Evolutionary conservation across 169 alveolate genomes (phyloP).

Genomic region (Amoebophrya sp.): DNA sequence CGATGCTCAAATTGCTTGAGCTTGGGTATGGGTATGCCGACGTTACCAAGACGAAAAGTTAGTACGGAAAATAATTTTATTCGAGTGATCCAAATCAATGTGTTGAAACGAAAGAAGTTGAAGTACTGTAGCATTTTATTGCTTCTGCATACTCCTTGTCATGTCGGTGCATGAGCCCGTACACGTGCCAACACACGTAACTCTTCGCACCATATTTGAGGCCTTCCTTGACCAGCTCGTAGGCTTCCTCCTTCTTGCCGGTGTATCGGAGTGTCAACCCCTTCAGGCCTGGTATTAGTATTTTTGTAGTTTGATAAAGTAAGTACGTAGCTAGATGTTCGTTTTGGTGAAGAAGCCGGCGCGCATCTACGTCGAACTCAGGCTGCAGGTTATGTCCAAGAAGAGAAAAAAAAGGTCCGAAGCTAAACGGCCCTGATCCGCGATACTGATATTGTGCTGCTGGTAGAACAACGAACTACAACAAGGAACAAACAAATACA

Average conservation of each 20-base stretch:
- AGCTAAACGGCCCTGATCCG: no score
- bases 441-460: neutral
- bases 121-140: constrained; percentile 46
- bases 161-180: constrained; percentile 56
- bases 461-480: no score
- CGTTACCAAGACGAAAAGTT: no score
- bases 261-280: constrained; percentile 40
- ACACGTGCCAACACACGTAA: constrained; percentile 65
- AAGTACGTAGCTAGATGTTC: no score
- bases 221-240: constrained; percentile 41
- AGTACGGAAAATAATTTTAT: no score
- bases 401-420: no score
- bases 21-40: no score
- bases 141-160: constrained; percentile 56
- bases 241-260: constrained; percentile 38
- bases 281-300: constrained; percentile 24
- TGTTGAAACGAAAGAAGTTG: neutral
- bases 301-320: no score
- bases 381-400: neutral
- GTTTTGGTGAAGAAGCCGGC: neutral
- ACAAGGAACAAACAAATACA: constrained; percentile 21
- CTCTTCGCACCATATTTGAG: constrained; percentile 37
- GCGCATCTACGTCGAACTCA: neutral
- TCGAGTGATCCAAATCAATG: neutral
- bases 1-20: no score